phyloP scores from a whole-genome alignment of 2,329 filamentous ascomycete species.

The Colletotrichum acutatum region DNA sequence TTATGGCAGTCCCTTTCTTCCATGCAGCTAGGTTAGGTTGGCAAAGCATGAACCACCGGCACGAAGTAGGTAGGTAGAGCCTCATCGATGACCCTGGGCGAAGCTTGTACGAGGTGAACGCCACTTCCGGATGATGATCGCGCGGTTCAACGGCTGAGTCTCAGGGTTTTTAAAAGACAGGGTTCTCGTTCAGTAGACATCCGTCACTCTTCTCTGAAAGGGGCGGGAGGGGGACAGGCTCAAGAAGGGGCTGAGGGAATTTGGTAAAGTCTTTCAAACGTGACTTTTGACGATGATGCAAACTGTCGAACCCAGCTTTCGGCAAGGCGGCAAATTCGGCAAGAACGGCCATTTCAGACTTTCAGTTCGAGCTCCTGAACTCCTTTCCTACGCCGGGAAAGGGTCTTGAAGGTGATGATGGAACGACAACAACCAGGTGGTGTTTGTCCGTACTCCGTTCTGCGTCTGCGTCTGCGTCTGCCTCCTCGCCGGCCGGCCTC shows the following conservation, averaged over 20 bases:
- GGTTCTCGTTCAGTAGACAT: background rate
- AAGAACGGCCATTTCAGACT: background rate
- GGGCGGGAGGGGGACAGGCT: too few relatives aligned
- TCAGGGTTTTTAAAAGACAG: background rate
- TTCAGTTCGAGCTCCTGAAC: background rate
- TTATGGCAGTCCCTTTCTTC: background rate
- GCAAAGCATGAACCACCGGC: background rate
- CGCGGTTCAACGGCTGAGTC: background rate
- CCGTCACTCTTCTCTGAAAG: background rate
- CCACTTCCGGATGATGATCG: background rate
- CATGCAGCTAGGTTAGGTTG: too few relatives aligned
- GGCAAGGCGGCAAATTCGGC: background rate
- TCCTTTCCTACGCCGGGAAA: background rate
- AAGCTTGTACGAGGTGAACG: background rate
- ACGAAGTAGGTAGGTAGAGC: constrained; percentile 20
- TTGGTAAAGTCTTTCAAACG: background rate
- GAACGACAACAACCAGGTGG: background rate
- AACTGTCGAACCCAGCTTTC: background rate
- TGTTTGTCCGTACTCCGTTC: background rate
- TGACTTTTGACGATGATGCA: background rate
- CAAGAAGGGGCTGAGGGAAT: background rate
- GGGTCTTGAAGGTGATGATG: background rate
- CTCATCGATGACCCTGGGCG: constrained; percentile 9
- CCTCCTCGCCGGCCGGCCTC: background rate
- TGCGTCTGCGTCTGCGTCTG: background rate